phyloP scores from a whole-genome alignment of 495 filamentous ascomycete genomes.

The Astrocystis sublimbata region DNA sequence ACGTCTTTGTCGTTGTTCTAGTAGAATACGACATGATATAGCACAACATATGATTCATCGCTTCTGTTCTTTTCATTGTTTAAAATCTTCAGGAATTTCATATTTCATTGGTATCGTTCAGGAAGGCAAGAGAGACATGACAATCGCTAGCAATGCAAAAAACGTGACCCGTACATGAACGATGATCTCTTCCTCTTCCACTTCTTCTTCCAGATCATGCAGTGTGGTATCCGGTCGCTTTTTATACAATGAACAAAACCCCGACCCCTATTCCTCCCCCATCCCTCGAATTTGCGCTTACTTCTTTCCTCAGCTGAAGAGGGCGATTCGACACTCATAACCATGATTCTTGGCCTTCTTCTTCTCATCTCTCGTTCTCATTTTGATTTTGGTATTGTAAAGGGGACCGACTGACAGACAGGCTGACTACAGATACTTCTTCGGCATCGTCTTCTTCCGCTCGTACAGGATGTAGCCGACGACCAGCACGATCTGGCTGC shows the following conservation, averaged over 20 bases:
- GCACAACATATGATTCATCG: too few relatives aligned
- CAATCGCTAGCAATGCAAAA: neutral
- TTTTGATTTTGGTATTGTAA: too few relatives aligned
- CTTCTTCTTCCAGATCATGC: neutral
- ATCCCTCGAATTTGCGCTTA: constrained; percentile 4
- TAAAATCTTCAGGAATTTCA: too few relatives aligned
- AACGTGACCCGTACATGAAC: neutral
- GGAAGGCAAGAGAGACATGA: neutral
- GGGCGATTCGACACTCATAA: neutral
- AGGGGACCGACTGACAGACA: too few relatives aligned
- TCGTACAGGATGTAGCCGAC: constrained; percentile 79
- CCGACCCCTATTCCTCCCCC: neutral
- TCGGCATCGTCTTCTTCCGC: constrained; percentile 72
- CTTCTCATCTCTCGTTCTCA: too few relatives aligned
- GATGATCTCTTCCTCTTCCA: neutral
- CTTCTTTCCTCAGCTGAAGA: neutral
- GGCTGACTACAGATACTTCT: constrained; percentile 80
- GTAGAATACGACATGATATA: too few relatives aligned
- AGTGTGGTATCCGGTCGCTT: constrained; percentile 15
- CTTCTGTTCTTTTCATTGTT: too few relatives aligned
- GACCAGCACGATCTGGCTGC: constrained; percentile 70
- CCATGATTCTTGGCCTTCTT: neutral
- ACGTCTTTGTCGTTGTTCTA: too few relatives aligned
- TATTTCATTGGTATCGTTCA: too few relatives aligned
- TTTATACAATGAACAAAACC: constrained; percentile 27